Evolutionary conservation across 1,284 basidiomycete genomes (phyloP).

Genomic region (Microbotryum scabiosae): DNA sequence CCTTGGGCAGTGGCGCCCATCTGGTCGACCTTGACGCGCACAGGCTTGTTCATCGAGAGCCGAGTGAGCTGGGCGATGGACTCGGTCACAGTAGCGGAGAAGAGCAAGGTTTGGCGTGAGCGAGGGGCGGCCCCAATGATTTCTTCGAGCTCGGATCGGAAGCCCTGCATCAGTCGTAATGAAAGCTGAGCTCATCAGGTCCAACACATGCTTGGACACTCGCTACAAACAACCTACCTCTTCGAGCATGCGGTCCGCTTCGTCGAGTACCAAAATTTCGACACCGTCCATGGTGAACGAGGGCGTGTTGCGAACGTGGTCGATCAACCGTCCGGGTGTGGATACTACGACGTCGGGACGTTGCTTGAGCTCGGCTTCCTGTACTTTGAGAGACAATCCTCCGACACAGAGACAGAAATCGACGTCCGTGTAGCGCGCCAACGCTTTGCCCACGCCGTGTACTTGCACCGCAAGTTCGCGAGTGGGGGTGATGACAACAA

Average conservation of each 20-base stretch:
- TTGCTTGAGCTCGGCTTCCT: slow-evolving; percentile 72
- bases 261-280: slow-evolving; percentile 89
- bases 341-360: slow-evolving; percentile 89
- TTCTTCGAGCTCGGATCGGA: slow-evolving; percentile 88
- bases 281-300: slow-evolving; percentile 87
- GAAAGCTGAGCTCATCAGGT: no score
- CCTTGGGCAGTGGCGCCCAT: slow-evolving; percentile 78
- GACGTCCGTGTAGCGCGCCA: slow-evolving; percentile 80
- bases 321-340: slow-evolving; percentile 91
- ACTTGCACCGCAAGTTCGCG: slow-evolving; percentile 92
- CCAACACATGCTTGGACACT: no score
- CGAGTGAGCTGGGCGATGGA: slow-evolving; percentile 85
- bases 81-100: slow-evolving; percentile 97
- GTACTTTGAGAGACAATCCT: slow-evolving; percentile 82
- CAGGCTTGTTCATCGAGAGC: slow-evolving; percentile 83
- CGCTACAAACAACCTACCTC: slow-evolving; percentile 44
- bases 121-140: slow-evolving; percentile 83
- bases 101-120: slow-evolving; percentile 92
- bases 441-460: slow-evolving; percentile 75
- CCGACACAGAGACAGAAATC: slow-evolving; percentile 81
- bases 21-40: slow-evolving; percentile 90
- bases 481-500: slow-evolving; percentile 84
- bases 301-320: slow-evolving; percentile 91
- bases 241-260: slow-evolving; percentile 95
- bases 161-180: slow-evolving; percentile 48